Evolutionary conservation across 352 stramenopile genomes (phyloP), one percentile per base, ranked within the genome.

Genomic region (Globisporangium perplexum): DNA sequence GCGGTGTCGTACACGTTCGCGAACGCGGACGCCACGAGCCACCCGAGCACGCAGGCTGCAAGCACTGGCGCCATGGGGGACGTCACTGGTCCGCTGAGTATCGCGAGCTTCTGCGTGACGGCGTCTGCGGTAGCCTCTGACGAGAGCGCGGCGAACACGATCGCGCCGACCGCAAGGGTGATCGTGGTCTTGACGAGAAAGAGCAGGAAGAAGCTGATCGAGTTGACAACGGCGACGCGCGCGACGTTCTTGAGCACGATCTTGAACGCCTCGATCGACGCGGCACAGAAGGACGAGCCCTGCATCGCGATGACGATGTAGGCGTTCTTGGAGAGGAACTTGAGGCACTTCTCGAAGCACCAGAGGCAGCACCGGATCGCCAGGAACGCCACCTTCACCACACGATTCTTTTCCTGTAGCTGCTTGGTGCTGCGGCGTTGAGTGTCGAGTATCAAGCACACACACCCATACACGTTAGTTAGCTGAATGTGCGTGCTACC

Each of bases 271-370:
- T 96, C 75, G 51, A 96, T 84, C n/a, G 95, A 96, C 0, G 94
- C 90, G 14, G 77, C 65, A 64, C 85, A 95, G 57, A 96, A 96
- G 7, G 74, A 88, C 46, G 60, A 71, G n/a, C 83, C 79, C 26
- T 83, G 72, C 66, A 90, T 90, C 22, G 83, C 84, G 57, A 95
- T 83, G 38, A 94, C 51, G 45, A 98, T 97, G 69, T 97, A 98
- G 15, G 90, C 88, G 76, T 98, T 98, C 65, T 96, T 97, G 65
- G 96, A 98, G 30, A 99, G 68, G 61, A 98, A 99, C 62, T 98
- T 97, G 65, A 99, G 87, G 59, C 91, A 97, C 59, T 97, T 98
- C 50, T 96, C 83, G 46, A 96, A 86, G 71, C 95, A 99, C 83
- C 90, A 98, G 48, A 99, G 74, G 65, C 86, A 98, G 88, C 97